A percentile compares a stretch with the other conserved stretches of the same genome.
Conservation (phyloP, 345 rosid genomes). For the Eutrema yunnanense region DNA sequence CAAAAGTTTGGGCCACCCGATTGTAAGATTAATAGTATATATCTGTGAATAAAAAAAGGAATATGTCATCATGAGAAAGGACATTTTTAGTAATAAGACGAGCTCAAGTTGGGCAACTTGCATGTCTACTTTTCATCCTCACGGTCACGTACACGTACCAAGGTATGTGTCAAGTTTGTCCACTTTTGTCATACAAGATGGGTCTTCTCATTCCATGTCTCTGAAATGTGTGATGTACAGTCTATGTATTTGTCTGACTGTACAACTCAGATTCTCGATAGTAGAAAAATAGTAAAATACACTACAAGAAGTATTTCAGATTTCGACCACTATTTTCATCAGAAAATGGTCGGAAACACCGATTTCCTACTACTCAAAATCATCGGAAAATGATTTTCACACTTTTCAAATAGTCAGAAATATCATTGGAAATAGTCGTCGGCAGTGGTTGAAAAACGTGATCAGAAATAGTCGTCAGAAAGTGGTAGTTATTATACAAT, state of each 20-base stretch:
- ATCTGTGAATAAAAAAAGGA: neutral
- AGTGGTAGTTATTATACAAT: too few relatives aligned
- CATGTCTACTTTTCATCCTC: slow-evolving; percentile 18
- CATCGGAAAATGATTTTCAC: too few relatives aligned
- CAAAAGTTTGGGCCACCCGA: slow-evolving; percentile 11
- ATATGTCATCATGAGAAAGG: slow-evolving; percentile 16
- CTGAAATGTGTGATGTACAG: neutral
- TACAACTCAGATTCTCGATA: neutral
- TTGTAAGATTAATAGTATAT: slow-evolving; percentile 1
- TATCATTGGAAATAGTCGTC: too few relatives aligned
- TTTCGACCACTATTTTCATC: too few relatives aligned
- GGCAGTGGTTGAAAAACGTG: too few relatives aligned
- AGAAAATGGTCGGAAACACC: too few relatives aligned
- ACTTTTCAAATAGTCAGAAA: too few relatives aligned
- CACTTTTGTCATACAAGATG: slow-evolving; percentile 17
- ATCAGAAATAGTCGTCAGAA: too few relatives aligned
- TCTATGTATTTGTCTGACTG: neutral
- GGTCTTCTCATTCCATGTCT: slow-evolving; percentile 17
- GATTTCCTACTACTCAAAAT: too few relatives aligned
- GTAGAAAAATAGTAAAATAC: neutral
- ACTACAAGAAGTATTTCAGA: neutral
- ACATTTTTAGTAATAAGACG: slow-evolving; percentile 21
- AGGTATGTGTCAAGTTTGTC: slow-evolving; percentile 23
- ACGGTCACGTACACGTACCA: slow-evolving; percentile 14
- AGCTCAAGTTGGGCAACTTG: slow-evolving; percentile 29